Base-by-base conservation (phyloP, 2,329 filamentous ascomycete genomes). In the Harringtonia aguacate region DNA sequence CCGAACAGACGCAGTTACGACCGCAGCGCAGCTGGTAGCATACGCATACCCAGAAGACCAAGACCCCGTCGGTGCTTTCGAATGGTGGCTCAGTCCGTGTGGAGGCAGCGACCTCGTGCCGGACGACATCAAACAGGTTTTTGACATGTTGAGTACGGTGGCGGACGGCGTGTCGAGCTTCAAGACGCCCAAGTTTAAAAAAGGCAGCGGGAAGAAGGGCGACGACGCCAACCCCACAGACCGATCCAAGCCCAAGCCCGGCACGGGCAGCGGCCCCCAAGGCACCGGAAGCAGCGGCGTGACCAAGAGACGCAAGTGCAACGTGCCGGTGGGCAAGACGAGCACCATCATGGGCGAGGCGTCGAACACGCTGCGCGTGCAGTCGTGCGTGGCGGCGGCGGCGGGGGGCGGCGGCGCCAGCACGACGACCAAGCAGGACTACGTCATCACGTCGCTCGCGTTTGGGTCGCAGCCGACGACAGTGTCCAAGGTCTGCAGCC, bases 21-120 rank as follows among this genome's bases (percentile, higher is more conserved):
- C 42, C 8, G 42, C 42, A 7, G 42, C 44, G 7, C 45, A 52
- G 20, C 40, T 48, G 21, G 45, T 43, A 17, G 30, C 41, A 10
- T 50, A 51, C 29, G 28, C 43, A 15, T 51, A 51, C 27, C 38
- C 44, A 3, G 41, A 39, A 10, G 44, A 48, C 31, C 39, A 51
- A 41, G 45, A 45, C 14, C 50, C 48, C 1, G 44, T 43, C 12
- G 48, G 45, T 14, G 48, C 50, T 6, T 50, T 50, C 18, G 44
- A 46, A n/a, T 49, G 45, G 46, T 52, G 50, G 50, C 27, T 50
- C 14, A 49, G 39, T 30, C 47, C 48, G 12, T 52, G 48, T 30
- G 50, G 50, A 14, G 45, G 43, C 14, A 50, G 39, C 4, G 46
- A 48, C 39, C 33, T 52, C 12, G 50, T 52, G 12, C 50, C 50